Percentiles rank a stretch among this genome's conserved stretches.
These are phyloP conservation scores for Telfairia occidentalis DNA, from an alignment of 331 rosid genomes.

Conservation along the genomic window DNA sequence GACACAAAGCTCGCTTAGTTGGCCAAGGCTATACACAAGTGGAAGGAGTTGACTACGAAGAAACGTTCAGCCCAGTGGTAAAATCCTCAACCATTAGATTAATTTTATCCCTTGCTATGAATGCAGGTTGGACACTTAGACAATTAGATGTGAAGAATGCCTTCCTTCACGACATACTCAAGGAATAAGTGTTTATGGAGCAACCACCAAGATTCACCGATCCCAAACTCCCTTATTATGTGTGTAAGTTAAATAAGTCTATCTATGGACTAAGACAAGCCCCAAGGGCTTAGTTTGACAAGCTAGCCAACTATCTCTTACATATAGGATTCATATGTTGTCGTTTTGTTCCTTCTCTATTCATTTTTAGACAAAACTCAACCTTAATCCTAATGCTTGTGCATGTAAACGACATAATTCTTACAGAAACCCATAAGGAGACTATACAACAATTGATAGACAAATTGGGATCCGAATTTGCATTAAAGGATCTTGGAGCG, in stretches of 20 bases:
- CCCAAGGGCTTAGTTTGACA: neutral
- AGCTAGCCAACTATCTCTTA: too few relatives aligned
- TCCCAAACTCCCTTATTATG: neutral
- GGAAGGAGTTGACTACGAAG: too few relatives aligned
- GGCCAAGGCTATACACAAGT: too few relatives aligned
- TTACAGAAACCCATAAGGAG: too few relatives aligned
- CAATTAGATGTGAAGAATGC: neutral
- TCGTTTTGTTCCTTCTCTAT: neutral
- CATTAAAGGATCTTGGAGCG: neutral
- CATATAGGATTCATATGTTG: neutral
- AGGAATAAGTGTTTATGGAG: neutral
- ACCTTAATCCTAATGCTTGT: neutral
- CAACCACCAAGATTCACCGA: neutral
- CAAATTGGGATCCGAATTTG: neutral
- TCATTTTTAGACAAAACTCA: neutral
- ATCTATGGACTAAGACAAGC: neutral
- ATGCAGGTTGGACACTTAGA: neutral
- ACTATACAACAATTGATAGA: neutral
- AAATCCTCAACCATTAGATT: too few relatives aligned
- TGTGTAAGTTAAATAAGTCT: neutral
- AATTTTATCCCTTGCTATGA: too few relatives aligned
- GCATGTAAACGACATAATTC: neutral
- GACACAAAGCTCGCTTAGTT: too few relatives aligned
- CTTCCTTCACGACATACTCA: neutral
- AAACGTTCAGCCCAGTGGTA: too few relatives aligned